phyloP scores from a whole-genome alignment of 805 yeast species.

The Candida silvatica region DNA sequence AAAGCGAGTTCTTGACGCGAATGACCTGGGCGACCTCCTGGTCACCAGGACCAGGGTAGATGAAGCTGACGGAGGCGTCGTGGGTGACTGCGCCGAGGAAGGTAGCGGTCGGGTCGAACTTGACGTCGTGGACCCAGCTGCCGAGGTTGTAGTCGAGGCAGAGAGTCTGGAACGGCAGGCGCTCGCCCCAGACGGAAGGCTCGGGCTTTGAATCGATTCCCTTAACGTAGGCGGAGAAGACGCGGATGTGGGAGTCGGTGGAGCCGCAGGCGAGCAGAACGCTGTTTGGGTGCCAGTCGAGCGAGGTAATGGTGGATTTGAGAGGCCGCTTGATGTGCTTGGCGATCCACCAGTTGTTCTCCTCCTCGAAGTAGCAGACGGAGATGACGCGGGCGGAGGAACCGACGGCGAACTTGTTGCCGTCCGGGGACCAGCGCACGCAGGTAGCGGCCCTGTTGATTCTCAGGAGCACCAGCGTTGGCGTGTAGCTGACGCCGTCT shows the following conservation, averaged over 20 bases:
- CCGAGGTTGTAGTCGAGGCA: slow-evolving; percentile 74
- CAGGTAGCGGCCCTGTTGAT: slow-evolving; percentile 93
- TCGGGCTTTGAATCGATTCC: slow-evolving; percentile 79
- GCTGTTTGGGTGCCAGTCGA: slow-evolving; percentile 91
- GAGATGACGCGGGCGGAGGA: slow-evolving; percentile 92
- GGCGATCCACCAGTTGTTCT: slow-evolving; percentile 99
- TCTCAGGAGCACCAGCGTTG: slow-evolving; percentile 85
- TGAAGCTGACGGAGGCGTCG: slow-evolving; percentile 75
- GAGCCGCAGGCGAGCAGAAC: slow-evolving; percentile 86
- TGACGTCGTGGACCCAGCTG: slow-evolving; percentile 89
- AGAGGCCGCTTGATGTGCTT: slow-evolving; percentile 96
- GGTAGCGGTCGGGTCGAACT: slow-evolving; percentile 74
- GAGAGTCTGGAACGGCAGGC: slow-evolving; percentile 87
- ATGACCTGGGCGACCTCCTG: slow-evolving; percentile 49
- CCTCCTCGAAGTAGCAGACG: slow-evolving; percentile 90
- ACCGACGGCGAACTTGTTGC: slow-evolving; percentile 95
- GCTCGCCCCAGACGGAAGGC: slow-evolving; percentile 85
- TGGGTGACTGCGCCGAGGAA: slow-evolving; percentile 77
- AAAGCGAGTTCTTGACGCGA: slow-evolving; percentile 52
- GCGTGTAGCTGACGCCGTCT: slow-evolving; percentile 51
- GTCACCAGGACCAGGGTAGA: slow-evolving; percentile 55
- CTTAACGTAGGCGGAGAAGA: slow-evolving; percentile 82
- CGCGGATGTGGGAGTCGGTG: slow-evolving; percentile 87
- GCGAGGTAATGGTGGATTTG: slow-evolving; percentile 71
- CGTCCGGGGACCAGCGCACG: slow-evolving; percentile 92